Percentiles rank a stretch among this genome's conserved stretches.
These are phyloP conservation scores for Symbiodinium natans DNA, from an alignment of 73 alveolate species.

Conservation along the genomic window DNA sequence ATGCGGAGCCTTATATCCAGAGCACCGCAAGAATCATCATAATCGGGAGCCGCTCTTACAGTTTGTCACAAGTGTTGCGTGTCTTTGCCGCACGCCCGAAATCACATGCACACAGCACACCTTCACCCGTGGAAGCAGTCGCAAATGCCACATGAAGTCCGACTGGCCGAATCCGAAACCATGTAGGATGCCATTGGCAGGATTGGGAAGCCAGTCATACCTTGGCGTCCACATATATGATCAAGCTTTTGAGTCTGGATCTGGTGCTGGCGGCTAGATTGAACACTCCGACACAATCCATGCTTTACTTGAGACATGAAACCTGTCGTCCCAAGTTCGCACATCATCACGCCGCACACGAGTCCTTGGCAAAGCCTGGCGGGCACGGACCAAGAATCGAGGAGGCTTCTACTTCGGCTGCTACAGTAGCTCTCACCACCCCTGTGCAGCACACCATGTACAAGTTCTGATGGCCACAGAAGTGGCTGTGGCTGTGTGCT, in stretches of 20 bases:
- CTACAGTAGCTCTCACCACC: no score
- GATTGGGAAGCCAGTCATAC: conserved; percentile 59
- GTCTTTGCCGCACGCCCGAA: no score
- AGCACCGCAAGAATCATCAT: no score
- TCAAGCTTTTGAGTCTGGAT: background rate
- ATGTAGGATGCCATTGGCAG: conserved; percentile 42
- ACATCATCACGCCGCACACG: conserved; percentile 46
- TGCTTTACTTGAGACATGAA: background rate
- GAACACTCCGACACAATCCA: background rate
- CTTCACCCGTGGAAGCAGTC: conserved; percentile 57
- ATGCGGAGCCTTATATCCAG: no score
- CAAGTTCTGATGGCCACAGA: no score
- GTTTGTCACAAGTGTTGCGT: no score
- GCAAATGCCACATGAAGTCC: conserved; percentile 86
- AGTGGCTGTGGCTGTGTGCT: no score
- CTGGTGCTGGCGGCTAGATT: background rate
- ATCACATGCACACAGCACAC: background rate
- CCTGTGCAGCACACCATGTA: no score
- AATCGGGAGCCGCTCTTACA: no score
- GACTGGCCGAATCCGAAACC: conserved; percentile 77
- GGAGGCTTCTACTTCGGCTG: no score
- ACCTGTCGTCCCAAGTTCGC: conserved; percentile 21
- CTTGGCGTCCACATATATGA: background rate
- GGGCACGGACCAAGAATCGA: no score
- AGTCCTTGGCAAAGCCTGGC: conserved; percentile 39